Percentiles rank a stretch among this genome's conserved stretches.
Evolutionary conservation across 768 basidiomycete genomes (phyloP).

Genomic region (Austroboletus festivus): DNA sequence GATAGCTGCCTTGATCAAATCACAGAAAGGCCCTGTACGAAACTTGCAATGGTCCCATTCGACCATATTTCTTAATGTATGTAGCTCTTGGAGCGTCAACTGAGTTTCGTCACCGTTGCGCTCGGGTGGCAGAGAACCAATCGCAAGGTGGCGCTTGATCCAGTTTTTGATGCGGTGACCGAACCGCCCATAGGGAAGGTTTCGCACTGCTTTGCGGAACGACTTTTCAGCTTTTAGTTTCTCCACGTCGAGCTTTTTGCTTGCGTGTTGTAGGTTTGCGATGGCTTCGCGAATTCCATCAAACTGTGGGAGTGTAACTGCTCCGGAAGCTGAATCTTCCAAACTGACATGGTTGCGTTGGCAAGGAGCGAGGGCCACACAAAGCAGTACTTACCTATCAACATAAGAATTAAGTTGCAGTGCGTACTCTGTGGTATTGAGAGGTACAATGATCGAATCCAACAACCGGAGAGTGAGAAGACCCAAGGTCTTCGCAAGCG

Average conservation of each 20-base stretch:
- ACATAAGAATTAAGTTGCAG: conserved; percentile 60
- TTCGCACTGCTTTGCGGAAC: conserved; percentile 46
- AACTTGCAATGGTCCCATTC: conserved; percentile 13
- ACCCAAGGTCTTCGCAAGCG: conserved; percentile 63
- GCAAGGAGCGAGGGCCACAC: conserved; percentile 23
- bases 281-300: conserved; percentile 46
- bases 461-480: conserved; percentile 55
- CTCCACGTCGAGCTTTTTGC: conserved; percentile 55
- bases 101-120: no score
- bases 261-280: conserved; percentile 45
- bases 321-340: conserved; percentile 38
- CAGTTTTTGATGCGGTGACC: neutral
- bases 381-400: conserved; percentile 44
- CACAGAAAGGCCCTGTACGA: conserved; percentile 34
- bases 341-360: conserved; percentile 41
- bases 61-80: no score
- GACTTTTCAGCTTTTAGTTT: conserved; percentile 52
- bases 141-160: no score
- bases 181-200: conserved; percentile 2
- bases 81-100: no score
- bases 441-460: conserved; percentile 60
- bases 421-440: conserved; percentile 76
- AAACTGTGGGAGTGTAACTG: conserved; percentile 32
- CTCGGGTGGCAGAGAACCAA: no score
- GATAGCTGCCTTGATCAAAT: conserved; percentile 55